phyloP scores from a whole-genome alignment of 1,284 basidiomycete species.

The Irpex sp. region DNA sequence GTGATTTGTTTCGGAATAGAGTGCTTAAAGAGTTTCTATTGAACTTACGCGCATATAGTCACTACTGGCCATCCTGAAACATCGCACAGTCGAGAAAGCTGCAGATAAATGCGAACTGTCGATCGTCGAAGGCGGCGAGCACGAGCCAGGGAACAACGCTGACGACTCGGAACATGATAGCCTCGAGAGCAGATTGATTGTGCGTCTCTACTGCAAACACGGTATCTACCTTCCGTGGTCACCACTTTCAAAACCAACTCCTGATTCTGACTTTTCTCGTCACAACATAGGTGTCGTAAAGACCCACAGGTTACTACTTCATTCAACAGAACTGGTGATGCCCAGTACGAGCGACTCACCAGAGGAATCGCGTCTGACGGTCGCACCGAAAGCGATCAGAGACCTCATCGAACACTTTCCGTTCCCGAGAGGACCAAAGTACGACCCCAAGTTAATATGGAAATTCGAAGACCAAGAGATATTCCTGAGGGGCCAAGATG shows the following conservation, averaged over 20 bases:
- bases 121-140: constrained; percentile 50
- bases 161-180: constrained; percentile 53
- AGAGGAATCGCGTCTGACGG: constrained; percentile 60
- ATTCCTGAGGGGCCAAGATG: constrained; percentile 62
- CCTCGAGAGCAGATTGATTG: constrained; percentile 65
- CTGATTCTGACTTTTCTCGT: constrained; percentile 1
- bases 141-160: constrained; percentile 24
- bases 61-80: constrained; percentile 67
- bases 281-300: constrained; percentile 61
- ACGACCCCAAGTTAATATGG: constrained; percentile 77
- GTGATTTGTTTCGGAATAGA: constrained; percentile 10
- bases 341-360: constrained; percentile 53
- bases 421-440: constrained; percentile 51
- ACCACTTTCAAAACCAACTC: not conserved
- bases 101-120: constrained; percentile 73
- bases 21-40: not conserved
- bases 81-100: constrained; percentile 67
- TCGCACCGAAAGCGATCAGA: constrained; percentile 65
- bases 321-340: constrained; percentile 53
- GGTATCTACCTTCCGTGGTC: constrained; percentile 38
- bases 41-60: constrained; percentile 37
- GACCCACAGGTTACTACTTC: constrained; percentile 68
- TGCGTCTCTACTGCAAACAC: constrained; percentile 77
- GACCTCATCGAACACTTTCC: constrained; percentile 83
- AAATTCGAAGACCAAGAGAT: constrained; percentile 65